These are phyloP conservation scores for Coemansia sp. DNA, from an alignment of 192 early-diverging fungal genomes.

Conservation along the genomic window DNA sequence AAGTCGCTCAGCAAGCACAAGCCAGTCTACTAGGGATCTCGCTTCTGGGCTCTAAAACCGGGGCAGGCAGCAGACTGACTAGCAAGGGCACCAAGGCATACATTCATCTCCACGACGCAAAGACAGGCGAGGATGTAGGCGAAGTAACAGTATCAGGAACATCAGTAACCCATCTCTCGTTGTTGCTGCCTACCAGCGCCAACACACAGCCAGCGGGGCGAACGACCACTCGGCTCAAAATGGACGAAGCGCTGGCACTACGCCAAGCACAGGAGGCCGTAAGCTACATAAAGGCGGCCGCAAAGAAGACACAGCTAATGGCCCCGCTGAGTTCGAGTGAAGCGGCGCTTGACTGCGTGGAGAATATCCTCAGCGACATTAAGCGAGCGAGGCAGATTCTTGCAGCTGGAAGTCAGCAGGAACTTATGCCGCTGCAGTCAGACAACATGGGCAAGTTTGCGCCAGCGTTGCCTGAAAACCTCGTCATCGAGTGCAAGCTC, in stretches of 20 bases:
- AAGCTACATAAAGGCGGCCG: slow-evolving; percentile 26
- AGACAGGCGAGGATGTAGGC: slow-evolving; percentile 6
- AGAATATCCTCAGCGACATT: slow-evolving; percentile 17
- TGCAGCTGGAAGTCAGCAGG: slow-evolving; percentile 11
- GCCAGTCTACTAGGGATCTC: slow-evolving; percentile 11
- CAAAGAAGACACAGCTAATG: slow-evolving; percentile 1
- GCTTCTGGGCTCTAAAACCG: slow-evolving; percentile 4
- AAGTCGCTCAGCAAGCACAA: slow-evolving; percentile 8
- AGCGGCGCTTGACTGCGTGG: slow-evolving; percentile 13
- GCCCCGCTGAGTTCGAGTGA: slow-evolving; percentile 11
- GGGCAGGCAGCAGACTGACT: neutral
- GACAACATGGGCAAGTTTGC: slow-evolving; percentile 39
- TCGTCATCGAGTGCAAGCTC: slow-evolving; percentile 37
- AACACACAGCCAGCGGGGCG: slow-evolving; percentile 16
- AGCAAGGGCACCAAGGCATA: neutral
- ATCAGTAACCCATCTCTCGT: slow-evolving; percentile 35
- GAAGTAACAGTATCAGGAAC: slow-evolving; percentile 31
- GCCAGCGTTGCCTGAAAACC: slow-evolving; percentile 41
- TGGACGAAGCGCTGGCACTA: slow-evolving; percentile 29
- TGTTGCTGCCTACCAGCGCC: slow-evolving; percentile 9
- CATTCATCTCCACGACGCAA: slow-evolving; percentile 4
- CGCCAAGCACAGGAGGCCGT: slow-evolving; percentile 33
- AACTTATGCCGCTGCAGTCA: slow-evolving; percentile 30
- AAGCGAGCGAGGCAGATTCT: slow-evolving; percentile 19
- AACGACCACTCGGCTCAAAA: slow-evolving; percentile 33